A percentile compares a stretch with the other conserved stretches of the same genome.
phyloP scores from a whole-genome alignment of 495 filamentous ascomycete species.

The Apodospora peruviana region DNA sequence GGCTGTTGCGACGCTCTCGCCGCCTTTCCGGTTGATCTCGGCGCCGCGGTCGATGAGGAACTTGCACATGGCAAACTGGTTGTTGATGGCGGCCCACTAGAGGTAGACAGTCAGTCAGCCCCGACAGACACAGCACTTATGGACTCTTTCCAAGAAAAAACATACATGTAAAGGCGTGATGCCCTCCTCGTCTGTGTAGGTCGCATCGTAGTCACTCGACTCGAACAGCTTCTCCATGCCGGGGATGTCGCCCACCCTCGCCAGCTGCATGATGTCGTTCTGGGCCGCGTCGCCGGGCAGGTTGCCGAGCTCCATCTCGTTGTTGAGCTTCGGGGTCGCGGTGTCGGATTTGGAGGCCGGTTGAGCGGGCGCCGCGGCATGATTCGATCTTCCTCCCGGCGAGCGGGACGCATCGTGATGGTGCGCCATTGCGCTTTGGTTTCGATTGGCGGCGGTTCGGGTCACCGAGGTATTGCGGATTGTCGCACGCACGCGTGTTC shows the following conservation, averaged over 20 bases:
- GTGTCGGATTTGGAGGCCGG: constrained; percentile 53
- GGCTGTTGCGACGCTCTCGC: constrained; percentile 87
- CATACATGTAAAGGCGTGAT: constrained; percentile 94
- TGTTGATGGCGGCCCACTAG: constrained; percentile 99
- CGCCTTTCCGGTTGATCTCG: constrained; percentile 89
- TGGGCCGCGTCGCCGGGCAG: constrained; percentile 51
- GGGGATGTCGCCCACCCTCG: constrained; percentile 76
- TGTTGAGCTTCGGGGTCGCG: constrained; percentile 56
- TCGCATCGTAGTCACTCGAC: constrained; percentile 70
- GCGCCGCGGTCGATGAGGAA: constrained; percentile 86
- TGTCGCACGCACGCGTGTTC: no score
- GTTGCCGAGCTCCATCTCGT: constrained; percentile 63
- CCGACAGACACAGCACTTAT: not conserved
- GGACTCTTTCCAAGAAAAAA: constrained; percentile 2
- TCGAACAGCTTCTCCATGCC: constrained; percentile 87
- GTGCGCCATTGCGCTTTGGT: constrained; percentile 17
- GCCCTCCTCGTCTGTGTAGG: constrained; percentile 79
- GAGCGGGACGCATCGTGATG: constrained; percentile 14
- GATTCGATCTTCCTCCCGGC: constrained; percentile 17
- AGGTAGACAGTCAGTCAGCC: constrained; percentile 21
- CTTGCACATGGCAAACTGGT: constrained; percentile 93
- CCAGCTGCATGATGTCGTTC: constrained; percentile 93
- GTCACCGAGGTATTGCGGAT: no score
- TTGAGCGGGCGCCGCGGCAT: constrained; percentile 39
- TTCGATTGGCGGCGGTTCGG: not conserved